Base-by-base conservation (phyloP, 2,329 filamentous ascomycete genomes). In the Phialocephala sp. region DNA sequence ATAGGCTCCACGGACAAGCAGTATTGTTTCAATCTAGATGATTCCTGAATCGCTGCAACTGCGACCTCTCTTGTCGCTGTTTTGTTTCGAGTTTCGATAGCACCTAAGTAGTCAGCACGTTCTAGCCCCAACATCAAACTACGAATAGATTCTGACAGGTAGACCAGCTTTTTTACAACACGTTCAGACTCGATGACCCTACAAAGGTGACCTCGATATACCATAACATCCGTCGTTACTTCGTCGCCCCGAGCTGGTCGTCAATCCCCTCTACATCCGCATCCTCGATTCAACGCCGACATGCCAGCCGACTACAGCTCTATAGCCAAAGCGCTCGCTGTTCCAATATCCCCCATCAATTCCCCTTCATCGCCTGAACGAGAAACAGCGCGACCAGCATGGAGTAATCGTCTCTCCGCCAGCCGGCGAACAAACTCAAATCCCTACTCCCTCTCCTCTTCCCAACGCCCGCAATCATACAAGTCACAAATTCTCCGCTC, bases 221-320 rank as follows among this genome's bases (percentile, higher is more conserved):
- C 36, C n/a, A 14, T 54, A 47, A 22, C 32, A 20, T 45, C 24
- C 18, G 24, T 4, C 55, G 47, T 54, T 22, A 47, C 36, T 59
- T 18, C 12, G 54, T 61, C 50, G 24, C n/a, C 15, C 43, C 14
- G 9, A 15, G 22, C 24, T 52, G 18, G 43, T n/a, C 35, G 27
- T 20, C 56, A 58, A 61, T 20, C 52, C 52, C 66, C 41, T 36
- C 52, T 47, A n/a, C 54, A 65, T 68, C 68, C 70, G 66, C 62
- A 62, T 18, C 36, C 36, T 1, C 37, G 55, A 32, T 35, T 36
- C 37, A 56, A 22, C 32, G 18, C 39, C 64, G 63, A 41, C 64
- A 86, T 86, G 84, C 82, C 83, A 39, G 80, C 80, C 72, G 81
- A 86, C 77, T 83, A 84, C 76, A 75, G 77, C 55, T 82, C 83